Evolutionary conservation across 2,329 filamentous ascomycete genomes (phyloP).

Genomic region (Sclerotinia trifoliorum): DNA sequence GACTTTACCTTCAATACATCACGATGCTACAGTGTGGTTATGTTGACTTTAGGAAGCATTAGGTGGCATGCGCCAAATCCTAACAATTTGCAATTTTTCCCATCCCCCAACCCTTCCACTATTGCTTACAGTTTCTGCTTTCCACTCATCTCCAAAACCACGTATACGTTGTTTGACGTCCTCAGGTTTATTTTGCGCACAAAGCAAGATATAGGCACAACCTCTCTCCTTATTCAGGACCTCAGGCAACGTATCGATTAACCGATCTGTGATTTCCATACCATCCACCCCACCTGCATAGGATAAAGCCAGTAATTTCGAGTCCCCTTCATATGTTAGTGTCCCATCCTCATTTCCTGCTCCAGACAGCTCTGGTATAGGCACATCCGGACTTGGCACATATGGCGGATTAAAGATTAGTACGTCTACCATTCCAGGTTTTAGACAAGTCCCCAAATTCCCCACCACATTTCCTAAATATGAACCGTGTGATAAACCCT

Average conservation of each 20-base stretch:
- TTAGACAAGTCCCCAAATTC: constrained; percentile 66
- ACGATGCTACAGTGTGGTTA: neutral
- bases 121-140: constrained; percentile 70
- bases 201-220: constrained; percentile 86
- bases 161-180: constrained; percentile 64
- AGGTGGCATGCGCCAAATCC: constrained; percentile 64
- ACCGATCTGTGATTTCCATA: constrained; percentile 86
- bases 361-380: constrained; percentile 55
- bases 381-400: constrained; percentile 71
- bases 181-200: constrained; percentile 83
- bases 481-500: constrained; percentile 43
- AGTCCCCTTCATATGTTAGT: constrained; percentile 70
- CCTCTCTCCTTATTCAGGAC: constrained; percentile 64
- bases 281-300: constrained; percentile 88
- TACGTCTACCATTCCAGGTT: constrained; percentile 66
- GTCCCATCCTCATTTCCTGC: constrained; percentile 34
- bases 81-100: constrained; percentile 88
- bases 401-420: constrained; percentile 97
- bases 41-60: constrained; percentile 8
- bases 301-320: constrained; percentile 76
- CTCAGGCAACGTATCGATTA: constrained; percentile 67
- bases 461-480: constrained; percentile 68
- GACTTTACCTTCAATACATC: neutral
- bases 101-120: constrained; percentile 89
- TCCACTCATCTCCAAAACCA: constrained; percentile 63